Evolutionary conservation across 495 filamentous ascomycete species (phyloP).

Genomic region (Talaromyces ruber): DNA sequence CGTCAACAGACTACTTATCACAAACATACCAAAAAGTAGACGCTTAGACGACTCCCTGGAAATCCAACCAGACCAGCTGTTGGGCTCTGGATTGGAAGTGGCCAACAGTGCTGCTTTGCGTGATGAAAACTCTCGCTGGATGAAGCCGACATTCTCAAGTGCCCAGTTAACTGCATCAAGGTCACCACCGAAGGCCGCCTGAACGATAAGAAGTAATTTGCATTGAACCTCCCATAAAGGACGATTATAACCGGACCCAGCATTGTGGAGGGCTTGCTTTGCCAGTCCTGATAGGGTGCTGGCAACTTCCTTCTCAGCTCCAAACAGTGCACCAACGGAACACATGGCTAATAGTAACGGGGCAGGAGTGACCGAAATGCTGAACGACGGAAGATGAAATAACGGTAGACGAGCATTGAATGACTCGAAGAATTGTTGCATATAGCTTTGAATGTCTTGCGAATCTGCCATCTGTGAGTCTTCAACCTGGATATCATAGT

Average conservation of each 20-base stretch:
- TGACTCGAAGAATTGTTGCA: constrained; percentile 2
- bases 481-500: background rate
- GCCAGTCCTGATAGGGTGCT: background rate
- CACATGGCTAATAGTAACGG: constrained; percentile 5
- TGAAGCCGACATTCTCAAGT: constrained; percentile 5
- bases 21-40: constrained; percentile 8
- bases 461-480: background rate
- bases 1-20: constrained; percentile 7
- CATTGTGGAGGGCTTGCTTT: constrained; percentile 4
- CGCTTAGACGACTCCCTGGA: constrained; percentile 6
- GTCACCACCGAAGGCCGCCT: constrained; percentile 6
- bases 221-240: constrained; percentile 8
- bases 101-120: constrained; percentile 2
- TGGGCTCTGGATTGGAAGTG: background rate
- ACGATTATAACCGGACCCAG: background rate
- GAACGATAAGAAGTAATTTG: constrained; percentile 2
- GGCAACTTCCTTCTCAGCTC: background rate
- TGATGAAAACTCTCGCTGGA: constrained; percentile 3
- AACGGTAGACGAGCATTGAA: constrained; percentile 5
- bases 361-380: background rate
- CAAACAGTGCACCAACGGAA: constrained; percentile 2
- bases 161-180: background rate
- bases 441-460: background rate
- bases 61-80: constrained; percentile 3
- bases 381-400: constrained; percentile 3